These are phyloP conservation scores for Apiospora koreana DNA, from an alignment of 2,329 filamentous ascomycete species.

Conservation along the genomic window DNA sequence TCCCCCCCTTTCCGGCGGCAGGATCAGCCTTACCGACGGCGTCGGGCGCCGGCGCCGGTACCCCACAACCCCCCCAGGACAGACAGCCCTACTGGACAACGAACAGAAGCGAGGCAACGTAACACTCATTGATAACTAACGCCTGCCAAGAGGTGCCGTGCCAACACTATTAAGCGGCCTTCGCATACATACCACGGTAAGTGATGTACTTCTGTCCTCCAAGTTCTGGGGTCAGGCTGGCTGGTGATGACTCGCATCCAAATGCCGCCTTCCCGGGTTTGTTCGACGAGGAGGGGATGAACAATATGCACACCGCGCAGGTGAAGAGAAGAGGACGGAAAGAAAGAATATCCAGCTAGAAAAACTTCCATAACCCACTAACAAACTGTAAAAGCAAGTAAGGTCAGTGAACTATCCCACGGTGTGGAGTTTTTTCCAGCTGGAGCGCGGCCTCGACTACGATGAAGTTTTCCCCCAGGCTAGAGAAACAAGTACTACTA, in stretches of 20 bases:
- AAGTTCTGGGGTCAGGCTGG: background rate
- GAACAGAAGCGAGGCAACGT: background rate
- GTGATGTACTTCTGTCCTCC: too few relatives aligned
- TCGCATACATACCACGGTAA: too few relatives aligned
- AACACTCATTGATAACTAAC: background rate
- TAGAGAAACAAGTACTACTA: background rate
- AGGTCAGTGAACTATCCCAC: too few relatives aligned
- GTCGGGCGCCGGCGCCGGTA: too few relatives aligned
- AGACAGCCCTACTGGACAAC: background rate
- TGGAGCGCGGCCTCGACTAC: background rate
- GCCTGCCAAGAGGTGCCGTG: too few relatives aligned
- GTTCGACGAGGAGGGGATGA: background rate
- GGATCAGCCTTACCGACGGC: background rate
- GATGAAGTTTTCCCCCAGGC: background rate
- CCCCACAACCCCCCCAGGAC: background rate
- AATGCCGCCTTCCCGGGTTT: too few relatives aligned
- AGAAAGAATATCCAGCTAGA: background rate
- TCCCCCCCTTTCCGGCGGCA: background rate
- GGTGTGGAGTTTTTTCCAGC: too few relatives aligned
- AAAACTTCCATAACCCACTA: background rate
- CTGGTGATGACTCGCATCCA: background rate
- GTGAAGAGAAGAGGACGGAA: background rate
- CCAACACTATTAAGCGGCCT: too few relatives aligned
- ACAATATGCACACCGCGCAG: background rate
- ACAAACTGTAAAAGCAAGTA: background rate